Base-by-base conservation (phyloP, 768 basidiomycete species). In the Boletales sp. region DNA sequence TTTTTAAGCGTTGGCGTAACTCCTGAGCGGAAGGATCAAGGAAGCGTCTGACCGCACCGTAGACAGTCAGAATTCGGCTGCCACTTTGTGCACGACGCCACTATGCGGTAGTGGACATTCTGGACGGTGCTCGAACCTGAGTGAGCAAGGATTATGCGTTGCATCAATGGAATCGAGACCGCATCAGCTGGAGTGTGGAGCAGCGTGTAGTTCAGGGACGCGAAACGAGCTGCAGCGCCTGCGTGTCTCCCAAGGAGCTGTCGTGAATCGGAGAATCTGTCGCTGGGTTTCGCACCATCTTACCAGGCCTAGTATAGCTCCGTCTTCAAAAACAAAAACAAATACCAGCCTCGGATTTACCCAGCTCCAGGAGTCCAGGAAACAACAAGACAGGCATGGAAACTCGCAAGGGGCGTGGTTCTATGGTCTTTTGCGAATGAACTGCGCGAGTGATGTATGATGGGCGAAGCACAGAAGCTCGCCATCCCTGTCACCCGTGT, bases 381-480 rank as follows among this genome's bases (percentile, higher is more conserved):
- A 46, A 46, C 45, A 13, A 15, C 44, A 31, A 41, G 45, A 50
- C 47, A 21, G 32, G 42, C 30, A 36, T 28, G 15, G 36, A 45
- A 48, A 45, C 33, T 41, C 40, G 14, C 17, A 41, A 46, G 32
- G 32, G 49, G 46, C 35, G 36, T 43, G 48, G 44, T 32, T 53
- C 49, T 36, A 60, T 51, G 34, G 35, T 49, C 59, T 32, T 25
- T 19, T 19, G 39, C 49, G 50, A 51, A 60, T 49, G 55, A 54
- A 57, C 42, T 34, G 47, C 50, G 52, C 42, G 46, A 51, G 45
- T 61, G 44, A 57, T 52, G 14, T 28, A 13, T 15, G 34, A 18
- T 39, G 50, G 57, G 48, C 59, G 52, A 60, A 59, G 55, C 59
- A 57, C 42, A 49, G 55, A 57, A 49, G 55, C 38, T 47, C 21